Evolutionary conservation across 768 basidiomycete genomes (phyloP).

Genomic region (Tulasnella sp.): DNA sequence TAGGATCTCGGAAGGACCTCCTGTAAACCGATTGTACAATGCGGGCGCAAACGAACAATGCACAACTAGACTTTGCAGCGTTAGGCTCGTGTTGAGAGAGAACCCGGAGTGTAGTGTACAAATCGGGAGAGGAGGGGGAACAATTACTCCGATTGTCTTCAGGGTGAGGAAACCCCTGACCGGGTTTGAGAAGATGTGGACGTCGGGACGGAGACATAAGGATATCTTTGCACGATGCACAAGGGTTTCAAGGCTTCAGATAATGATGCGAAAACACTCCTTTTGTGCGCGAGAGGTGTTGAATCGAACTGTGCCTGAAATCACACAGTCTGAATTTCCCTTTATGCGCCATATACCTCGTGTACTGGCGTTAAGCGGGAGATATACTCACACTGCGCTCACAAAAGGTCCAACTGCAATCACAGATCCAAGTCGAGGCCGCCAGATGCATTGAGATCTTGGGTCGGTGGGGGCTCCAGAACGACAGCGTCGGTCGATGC

Average conservation of each 20-base stretch:
- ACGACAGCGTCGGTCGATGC: not conserved
- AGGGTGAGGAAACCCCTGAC: not conserved
- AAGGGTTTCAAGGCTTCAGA: not conserved
- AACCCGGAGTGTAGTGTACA: not conserved
- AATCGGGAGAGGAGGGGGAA: not conserved
- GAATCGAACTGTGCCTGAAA: not conserved
- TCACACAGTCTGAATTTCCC: not conserved
- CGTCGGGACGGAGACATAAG: not conserved
- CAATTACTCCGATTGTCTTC: slow-evolving; percentile 1
- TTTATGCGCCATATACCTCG: not conserved
- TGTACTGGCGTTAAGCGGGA: not conserved
- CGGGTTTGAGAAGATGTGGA: not conserved
- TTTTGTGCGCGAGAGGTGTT: not conserved
- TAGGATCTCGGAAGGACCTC: not conserved
- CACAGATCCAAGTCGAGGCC: not conserved
- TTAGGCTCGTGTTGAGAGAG: not conserved
- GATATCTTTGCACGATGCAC: not conserved
- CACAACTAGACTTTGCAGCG: not conserved
- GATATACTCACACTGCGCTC: not conserved
- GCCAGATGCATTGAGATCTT: not conserved
- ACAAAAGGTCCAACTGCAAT: not conserved
- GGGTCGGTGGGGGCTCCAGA: not conserved
- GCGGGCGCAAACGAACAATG: not conserved
- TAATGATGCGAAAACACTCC: not conserved
- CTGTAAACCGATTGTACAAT: not conserved